These are phyloP conservation scores for Combretum micranthum DNA, from an alignment of 345 rosid species.

Conservation along the genomic window DNA sequence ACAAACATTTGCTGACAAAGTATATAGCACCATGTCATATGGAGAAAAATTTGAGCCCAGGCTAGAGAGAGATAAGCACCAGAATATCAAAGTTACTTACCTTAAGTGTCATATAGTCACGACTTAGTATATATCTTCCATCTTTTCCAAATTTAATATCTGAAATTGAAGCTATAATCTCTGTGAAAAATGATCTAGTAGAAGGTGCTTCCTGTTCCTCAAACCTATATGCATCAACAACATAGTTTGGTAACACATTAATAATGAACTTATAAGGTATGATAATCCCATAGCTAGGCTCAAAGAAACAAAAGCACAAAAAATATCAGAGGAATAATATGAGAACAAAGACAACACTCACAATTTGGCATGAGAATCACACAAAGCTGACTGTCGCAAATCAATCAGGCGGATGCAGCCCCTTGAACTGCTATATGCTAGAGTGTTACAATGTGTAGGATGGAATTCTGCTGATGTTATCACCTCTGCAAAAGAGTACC, in stretches of 20 bases:
- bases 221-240: constrained; percentile 44
- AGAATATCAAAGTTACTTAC: constrained; percentile 26
- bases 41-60: not conserved
- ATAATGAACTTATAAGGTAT: too few species aligned
- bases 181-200: constrained; percentile 94
- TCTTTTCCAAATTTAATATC: constrained; percentile 87
- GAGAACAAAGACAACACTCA: constrained; percentile 29
- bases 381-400: constrained; percentile 94
- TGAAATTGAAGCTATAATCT: constrained; percentile 97
- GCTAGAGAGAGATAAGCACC: not conserved
- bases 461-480: constrained; percentile 99
- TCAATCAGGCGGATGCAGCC: constrained; percentile 97
- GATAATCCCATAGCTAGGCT: not conserved
- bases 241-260: not conserved
- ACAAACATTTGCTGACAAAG: too few species aligned
- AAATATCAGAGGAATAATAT: not conserved
- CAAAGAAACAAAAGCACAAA: not conserved
- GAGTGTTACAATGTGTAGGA: constrained; percentile 83
- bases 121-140: constrained; percentile 92
- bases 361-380: constrained; percentile 93
- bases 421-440: constrained; percentile 99
- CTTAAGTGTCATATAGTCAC: constrained; percentile 99
- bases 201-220: constrained; percentile 94
- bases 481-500: constrained; percentile 66
- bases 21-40: too few species aligned